phyloP scores from a whole-genome alignment of 108 stramenopile genomes.

The Fragilaria radians region DNA sequence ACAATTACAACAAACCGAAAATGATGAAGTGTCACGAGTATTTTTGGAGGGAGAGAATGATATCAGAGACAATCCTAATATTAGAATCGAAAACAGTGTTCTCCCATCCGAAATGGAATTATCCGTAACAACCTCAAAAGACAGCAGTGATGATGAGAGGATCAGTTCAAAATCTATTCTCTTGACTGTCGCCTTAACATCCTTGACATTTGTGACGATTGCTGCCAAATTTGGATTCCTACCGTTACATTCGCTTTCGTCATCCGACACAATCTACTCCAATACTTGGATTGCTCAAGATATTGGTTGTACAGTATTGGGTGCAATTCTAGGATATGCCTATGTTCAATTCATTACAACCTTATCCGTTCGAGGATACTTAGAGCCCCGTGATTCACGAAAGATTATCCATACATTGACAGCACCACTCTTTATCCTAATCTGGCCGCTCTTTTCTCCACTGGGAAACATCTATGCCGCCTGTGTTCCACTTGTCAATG shows the following conservation, averaged over 20 bases:
- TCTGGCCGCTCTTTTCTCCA: conserved; percentile 74
- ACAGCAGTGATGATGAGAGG: too few species aligned
- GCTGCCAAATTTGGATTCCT: conserved; percentile 19
- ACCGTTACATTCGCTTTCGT: background rate
- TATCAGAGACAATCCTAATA: too few species aligned
- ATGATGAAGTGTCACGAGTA: too few species aligned
- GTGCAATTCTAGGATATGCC: conserved; percentile 33
- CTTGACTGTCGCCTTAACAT: background rate
- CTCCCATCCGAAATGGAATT: too few species aligned
- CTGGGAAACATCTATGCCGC: conserved; percentile 63
- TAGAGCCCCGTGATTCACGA: conserved; percentile 51
- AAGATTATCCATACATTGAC: conserved; percentile 72
- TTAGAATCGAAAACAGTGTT: too few species aligned
- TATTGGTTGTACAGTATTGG: conserved; percentile 31
- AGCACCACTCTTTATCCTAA: conserved; percentile 60
- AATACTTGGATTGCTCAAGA: conserved; percentile 44
- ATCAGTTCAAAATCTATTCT: too few species aligned
- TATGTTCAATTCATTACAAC: conserved; percentile 46
- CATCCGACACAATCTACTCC: conserved; percentile 14
- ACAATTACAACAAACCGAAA: too few species aligned
- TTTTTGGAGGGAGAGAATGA: too few species aligned
- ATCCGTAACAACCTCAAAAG: too few species aligned
- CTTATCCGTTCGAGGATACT: conserved; percentile 23
- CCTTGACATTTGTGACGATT: background rate
- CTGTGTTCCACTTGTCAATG: conserved; percentile 47